Evolutionary conservation across 345 rosid genomes (phyloP), one percentile per base, ranked within the genome.

Genomic region (Lepidium africanum): DNA sequence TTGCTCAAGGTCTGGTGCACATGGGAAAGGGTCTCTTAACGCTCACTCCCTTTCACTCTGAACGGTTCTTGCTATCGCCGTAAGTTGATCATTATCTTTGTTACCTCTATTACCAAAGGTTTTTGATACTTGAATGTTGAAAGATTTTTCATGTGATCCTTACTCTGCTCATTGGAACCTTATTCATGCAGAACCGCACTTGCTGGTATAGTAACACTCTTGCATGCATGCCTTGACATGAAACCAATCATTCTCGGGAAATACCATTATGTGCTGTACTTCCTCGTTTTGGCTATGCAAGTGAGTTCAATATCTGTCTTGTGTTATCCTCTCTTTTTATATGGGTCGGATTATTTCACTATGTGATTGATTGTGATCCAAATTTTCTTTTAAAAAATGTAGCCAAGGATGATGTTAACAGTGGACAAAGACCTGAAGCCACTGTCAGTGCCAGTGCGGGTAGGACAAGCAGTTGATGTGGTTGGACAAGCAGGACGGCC

Each of bases 401-500:
- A 94, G 97, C 97, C 99, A 21, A 84, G 96, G 85, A 94, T 94
- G 99, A 72, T 94, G 74, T 30, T 94, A 89, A 85, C 97, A 0
- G 89, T 94, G 54, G 96, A 94, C 54, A 83, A 87, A 75, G 78
- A 89, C 62, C 86, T 94, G 49, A 87, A 91, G 74, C 93, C 99
- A 13, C 36, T 94, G 3, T 82, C 96, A 6, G 89, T 91, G 51
- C 96, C 96, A 10, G 99, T 94, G 52, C 81, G 96, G 48, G 99
- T 94, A 38, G 99, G 99, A 40, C 90, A 94, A 67, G 99, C 97
- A 12, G 96, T 94, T 36, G 99, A 94, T 77, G 96, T 94, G 54
- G 99, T 94, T 12, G 97, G 97, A 13, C 96, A 89, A 78, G 96
- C 97, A 27, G 99, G 99, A 55, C 86, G 93, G 23, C 99, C 99